A percentile compares a stretch with the other conserved stretches of the same genome.
Evolutionary conservation across 2,329 filamentous ascomycete genomes (phyloP).

Genomic region (Clonostachys sp.): DNA sequence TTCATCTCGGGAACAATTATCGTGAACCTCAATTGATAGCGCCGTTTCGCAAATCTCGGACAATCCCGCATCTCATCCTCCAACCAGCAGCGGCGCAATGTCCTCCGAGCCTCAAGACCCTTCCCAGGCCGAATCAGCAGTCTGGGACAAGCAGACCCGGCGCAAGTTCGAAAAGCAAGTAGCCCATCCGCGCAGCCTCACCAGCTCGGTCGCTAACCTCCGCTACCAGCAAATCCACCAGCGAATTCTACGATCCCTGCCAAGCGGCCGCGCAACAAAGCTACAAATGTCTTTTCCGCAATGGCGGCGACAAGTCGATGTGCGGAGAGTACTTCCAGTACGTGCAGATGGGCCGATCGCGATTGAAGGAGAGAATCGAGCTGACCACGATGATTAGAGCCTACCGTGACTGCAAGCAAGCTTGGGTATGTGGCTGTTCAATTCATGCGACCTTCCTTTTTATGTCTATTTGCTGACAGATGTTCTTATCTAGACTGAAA

Average conservation of each 20-base stretch:
- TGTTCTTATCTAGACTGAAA: constrained; percentile 1
- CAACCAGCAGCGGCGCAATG: constrained; percentile 3
- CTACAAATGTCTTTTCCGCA: constrained; percentile 83
- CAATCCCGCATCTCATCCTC: no score
- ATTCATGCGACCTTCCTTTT: no score
- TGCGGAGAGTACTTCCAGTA: constrained; percentile 95
- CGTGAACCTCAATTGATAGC: no score
- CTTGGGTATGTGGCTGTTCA: constrained; percentile 58
- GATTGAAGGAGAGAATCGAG: background rate
- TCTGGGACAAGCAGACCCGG: constrained; percentile 56
- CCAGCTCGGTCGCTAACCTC: background rate
- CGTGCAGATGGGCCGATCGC: constrained; percentile 20
- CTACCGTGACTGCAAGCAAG: constrained; percentile 84
- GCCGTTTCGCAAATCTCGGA: no score
- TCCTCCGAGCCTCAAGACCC: constrained; percentile 5
- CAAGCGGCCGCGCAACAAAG: constrained; percentile 86
- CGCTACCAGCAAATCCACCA: constrained; percentile 68
- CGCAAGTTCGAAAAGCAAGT: constrained; percentile 60
- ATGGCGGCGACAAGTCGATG: constrained; percentile 82
- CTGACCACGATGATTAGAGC: constrained; percentile 46
- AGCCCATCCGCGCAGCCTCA: background rate
- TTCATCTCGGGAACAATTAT: no score
- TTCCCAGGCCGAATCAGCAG: constrained; percentile 17
- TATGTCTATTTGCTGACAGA: background rate
- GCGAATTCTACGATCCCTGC: constrained; percentile 92